These are phyloP conservation scores for Cyberlindnera maritima DNA, from an alignment of 805 yeast species.

Conservation along the genomic window DNA sequence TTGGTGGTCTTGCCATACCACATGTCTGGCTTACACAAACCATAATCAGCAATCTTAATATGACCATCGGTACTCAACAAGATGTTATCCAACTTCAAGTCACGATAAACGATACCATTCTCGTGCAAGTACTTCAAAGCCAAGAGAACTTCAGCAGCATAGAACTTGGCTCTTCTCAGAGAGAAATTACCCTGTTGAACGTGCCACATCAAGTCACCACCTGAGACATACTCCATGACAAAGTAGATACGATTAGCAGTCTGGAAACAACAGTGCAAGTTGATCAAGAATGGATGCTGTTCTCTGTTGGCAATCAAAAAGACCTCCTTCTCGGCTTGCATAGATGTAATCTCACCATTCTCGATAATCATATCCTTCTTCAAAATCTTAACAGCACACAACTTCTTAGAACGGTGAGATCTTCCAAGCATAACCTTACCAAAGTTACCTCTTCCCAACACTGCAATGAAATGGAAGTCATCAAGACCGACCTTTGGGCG, in stretches of 20 bases:
- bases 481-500: conserved; percentile 86
- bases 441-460: conserved; percentile 96
- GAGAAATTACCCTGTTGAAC: conserved; percentile 90
- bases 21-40: conserved; percentile 93
- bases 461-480: conserved; percentile 92
- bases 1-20: conserved; percentile 81
- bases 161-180: conserved; percentile 89
- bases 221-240: conserved; percentile 97
- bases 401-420: conserved; percentile 71
- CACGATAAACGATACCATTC: conserved; percentile 94
- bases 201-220: conserved; percentile 99
- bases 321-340: conserved; percentile 91
- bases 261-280: conserved; percentile 93
- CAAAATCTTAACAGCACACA: conserved; percentile 95
- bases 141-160: conserved; percentile 92
- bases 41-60: conserved; percentile 95
- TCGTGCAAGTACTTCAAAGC: conserved; percentile 94
- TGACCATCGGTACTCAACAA: conserved; percentile 88
- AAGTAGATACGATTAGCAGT: conserved; percentile 96
- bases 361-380: conserved; percentile 95
- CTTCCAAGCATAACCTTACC: conserved; percentile 98
- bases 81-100: conserved; percentile 92
- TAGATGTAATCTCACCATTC: conserved; percentile 94
- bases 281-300: conserved; percentile 88
- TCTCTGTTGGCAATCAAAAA: conserved; percentile 80